These are phyloP conservation scores for Aspergillus sp. DNA, from an alignment of 2,329 filamentous ascomycete species.

Conservation along the genomic window DNA sequence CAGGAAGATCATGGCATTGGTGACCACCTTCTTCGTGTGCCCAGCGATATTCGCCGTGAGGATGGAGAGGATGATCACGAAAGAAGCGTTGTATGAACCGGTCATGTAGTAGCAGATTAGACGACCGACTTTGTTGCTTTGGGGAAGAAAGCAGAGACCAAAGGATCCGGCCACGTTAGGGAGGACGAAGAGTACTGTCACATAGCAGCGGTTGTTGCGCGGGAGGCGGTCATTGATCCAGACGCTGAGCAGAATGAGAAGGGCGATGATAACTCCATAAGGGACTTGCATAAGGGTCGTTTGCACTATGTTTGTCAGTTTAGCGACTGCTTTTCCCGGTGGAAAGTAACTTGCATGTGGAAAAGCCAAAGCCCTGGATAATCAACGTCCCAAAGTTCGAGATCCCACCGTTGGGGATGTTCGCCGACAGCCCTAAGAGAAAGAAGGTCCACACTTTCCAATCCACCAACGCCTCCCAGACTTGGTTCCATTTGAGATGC, in stretches of 20 bases:
- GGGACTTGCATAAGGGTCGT: conserved; percentile 32
- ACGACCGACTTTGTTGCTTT: conserved; percentile 11
- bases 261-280: conserved; percentile 27
- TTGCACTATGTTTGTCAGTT: conserved; percentile 22
- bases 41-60: conserved; percentile 24
- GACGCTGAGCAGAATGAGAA: conserved; percentile 14
- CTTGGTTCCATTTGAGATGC: conserved; percentile 2
- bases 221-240: conserved; percentile 16
- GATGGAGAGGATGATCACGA: conserved; percentile 21
- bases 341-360: conserved; percentile 24
- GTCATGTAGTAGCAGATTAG: conserved; percentile 20
- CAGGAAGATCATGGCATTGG: conserved; percentile 21
- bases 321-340: conserved; percentile 19
- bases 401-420: conserved; percentile 25
- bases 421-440: conserved; percentile 6
- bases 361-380: conserved; percentile 36
- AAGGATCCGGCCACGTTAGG: conserved; percentile 15
- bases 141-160: conserved; percentile 11
- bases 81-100: conserved; percentile 22
- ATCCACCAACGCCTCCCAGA: conserved; percentile 3
- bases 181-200: conserved; percentile 15
- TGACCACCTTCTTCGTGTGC: conserved; percentile 25
- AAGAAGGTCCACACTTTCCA: conserved; percentile 3
- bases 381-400: conserved; percentile 24
- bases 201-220: conserved; percentile 12